Evolutionary conservation across 805 yeast species (phyloP).

Genomic region (Monosporozyma yasuniensis): DNA sequence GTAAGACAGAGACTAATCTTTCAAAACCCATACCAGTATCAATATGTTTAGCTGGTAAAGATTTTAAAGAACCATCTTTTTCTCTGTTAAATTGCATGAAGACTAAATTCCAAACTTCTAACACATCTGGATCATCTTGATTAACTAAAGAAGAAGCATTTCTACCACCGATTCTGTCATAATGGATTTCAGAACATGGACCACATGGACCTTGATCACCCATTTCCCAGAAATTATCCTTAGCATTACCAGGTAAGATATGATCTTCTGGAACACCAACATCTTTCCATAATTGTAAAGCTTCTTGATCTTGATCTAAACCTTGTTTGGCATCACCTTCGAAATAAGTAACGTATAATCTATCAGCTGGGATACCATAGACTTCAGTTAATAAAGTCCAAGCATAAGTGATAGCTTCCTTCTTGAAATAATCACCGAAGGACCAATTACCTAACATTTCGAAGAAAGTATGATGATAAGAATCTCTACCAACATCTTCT

Average conservation of each 20-base stretch:
- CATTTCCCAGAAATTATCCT: conserved; percentile 99
- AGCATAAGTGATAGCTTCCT: conserved; percentile 79
- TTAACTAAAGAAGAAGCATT: conserved; percentile 87
- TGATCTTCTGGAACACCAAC: conserved; percentile 90
- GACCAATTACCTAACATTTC: conserved; percentile 99
- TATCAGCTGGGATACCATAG: conserved; percentile 67
- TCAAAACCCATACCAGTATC: conserved; percentile 99
- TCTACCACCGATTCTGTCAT: conserved; percentile 97
- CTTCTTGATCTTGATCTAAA: conserved; percentile 88
- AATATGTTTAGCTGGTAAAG: conserved; percentile 89
- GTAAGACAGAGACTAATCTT: conserved; percentile 89
- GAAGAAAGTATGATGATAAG: conserved; percentile 96
- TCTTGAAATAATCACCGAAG: conserved; percentile 96
- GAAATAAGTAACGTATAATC: conserved; percentile 91
- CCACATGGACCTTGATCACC: conserved; percentile 99
- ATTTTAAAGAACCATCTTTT: conserved; percentile 64
- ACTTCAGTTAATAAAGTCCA: conserved; percentile 88
- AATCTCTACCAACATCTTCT: conserved; percentile 97
- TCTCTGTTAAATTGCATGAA: conserved; percentile 96
- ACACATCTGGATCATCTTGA: conserved; percentile 94
- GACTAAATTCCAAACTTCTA: conserved; percentile 97
- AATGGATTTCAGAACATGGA: conserved; percentile 96
- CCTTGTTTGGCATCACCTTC: conserved; percentile 85
- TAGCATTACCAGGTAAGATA: conserved; percentile 80
- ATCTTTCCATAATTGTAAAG: conserved; percentile 74